Evolutionary conservation across 179 eudicot species (phyloP).

Genomic region (Heliamphora pulchella): DNA sequence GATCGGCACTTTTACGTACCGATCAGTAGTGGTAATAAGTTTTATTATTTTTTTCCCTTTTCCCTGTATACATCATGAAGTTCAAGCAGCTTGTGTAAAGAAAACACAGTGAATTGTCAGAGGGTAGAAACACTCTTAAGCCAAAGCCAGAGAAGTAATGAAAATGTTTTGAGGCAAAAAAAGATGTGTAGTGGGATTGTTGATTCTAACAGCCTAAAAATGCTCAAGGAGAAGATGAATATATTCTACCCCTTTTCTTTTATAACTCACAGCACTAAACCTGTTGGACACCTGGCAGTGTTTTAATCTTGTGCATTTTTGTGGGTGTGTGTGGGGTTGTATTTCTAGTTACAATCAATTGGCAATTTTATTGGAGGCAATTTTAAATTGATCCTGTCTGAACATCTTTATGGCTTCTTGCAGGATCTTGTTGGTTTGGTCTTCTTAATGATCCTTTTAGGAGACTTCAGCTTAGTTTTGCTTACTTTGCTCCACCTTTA

Average conservation of each 20-base stretch:
- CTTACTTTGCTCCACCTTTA: slow-evolving; percentile 93
- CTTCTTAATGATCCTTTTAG: slow-evolving; percentile 81
- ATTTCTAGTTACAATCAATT: not conserved
- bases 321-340: not conserved
- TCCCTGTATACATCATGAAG: not conserved
- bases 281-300: slow-evolving; percentile 96
- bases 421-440: slow-evolving; percentile 99
- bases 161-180: slow-evolving; percentile 36
- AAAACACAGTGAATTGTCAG: slow-evolving; percentile 22
- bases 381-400: not conserved
- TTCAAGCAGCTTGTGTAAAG: slow-evolving; percentile 25
- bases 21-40: no score
- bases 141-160: slow-evolving; percentile 28
- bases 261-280: slow-evolving; percentile 81
- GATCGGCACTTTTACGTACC: no score
- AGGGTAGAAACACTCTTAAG: slow-evolving; percentile 24
- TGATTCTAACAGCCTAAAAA: slow-evolving; percentile 52
- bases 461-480: slow-evolving; percentile 90
- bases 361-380: not conserved
- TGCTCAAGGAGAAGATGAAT: slow-evolving; percentile 68
- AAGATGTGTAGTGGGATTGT: slow-evolving; percentile 51
- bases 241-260: slow-evolving; percentile 68
- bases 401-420: slow-evolving; percentile 22
- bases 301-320: slow-evolving; percentile 14
- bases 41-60: not conserved